Evolutionary conservation across 2,329 filamentous ascomycete species (phyloP), one percentile per base, ranked within the genome.

Genomic region (Aspergillus pseudoterreus): DNA sequence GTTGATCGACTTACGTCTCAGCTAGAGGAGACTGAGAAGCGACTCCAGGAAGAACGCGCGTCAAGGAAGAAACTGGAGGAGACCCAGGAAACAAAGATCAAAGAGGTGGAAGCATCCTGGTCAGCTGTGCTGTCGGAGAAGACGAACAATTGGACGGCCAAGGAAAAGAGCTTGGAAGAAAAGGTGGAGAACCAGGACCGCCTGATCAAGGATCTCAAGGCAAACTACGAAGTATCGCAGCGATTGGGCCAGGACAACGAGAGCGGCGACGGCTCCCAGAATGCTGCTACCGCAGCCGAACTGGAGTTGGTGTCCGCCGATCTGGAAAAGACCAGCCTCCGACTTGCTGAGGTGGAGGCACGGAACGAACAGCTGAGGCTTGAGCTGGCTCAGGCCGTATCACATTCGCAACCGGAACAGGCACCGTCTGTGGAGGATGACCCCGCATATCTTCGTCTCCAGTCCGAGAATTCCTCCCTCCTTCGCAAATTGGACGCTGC

Each of bases 201-300:
- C 6, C 74, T 99, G 36, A 74, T 99, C 60, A 96, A 88, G 65
- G 95, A 99, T 70, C 84, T 97, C 67, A 97, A 96, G 73, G 94
- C 94, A 22, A 96, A 86, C 74, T 96, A 96, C 67, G 94, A 99
- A 71, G 94, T 99, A 49, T 94, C 90, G 43, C 92, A 97, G 69
- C 83, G 94, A 46, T 78, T 99, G 46, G 92, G 86, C 47, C 86
- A 85, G 59, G 83, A 84, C 12, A 86, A 87, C 32, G 82, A 83
- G 47, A 75, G 75, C 9, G 83, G 85, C 19, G 84, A 87, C 17
- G 81, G 82, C 15, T 78, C 78, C 24, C 79, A 81, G 22, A 82
- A 80, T 30, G 82, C 86, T 51, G 88, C 94, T 47, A 88, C 88
- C 4, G 90, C 84, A 62, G 94, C 92, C 11, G 94, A 99, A 71